Evolutionary conservation across 1,284 basidiomycete species (phyloP), one percentile per base, ranked within the genome.

Genomic region (Pisolithus thermaeus): DNA sequence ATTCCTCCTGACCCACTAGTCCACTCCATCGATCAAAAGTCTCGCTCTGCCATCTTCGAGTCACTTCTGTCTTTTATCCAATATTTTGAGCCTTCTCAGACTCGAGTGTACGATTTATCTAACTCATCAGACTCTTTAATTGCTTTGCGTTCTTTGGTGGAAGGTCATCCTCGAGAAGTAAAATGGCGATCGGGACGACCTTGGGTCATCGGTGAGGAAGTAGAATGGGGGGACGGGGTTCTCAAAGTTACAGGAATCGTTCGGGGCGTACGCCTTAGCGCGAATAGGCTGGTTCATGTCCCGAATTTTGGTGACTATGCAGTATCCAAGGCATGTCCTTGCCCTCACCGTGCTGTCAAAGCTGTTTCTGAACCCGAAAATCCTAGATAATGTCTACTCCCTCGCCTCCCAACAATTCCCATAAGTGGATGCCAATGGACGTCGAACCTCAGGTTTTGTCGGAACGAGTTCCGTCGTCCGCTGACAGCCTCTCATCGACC

Each of bases 1-100:
- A 70, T 84, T 42, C 70, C 77, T 1, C 71, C 80, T 0, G 71
- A 75, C 36, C 67, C 76, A 1, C 70, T 78, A 0, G 66, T 73
- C 12, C 51, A 67, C 4, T 58, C 66, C 0, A 66, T 81, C 42
- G 83, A 84, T 50, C 61, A 76, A n/a, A 86, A 87, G 65, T 71
- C 79, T 27, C 80, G 84, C 27, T 63, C 77, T 0, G 81, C 80
- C 7, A 79, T 92, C 39, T 71, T 90, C 54, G 92, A 92, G 71
- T 95, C 91, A 0, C 76, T 97, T 1, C 76, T 94, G 7, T 96
- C 92, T 2, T 97, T 98, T 73, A 84, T 95, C 50, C 84, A 87
- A 57, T 98, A 99, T 71, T 99, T 99, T 69, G 90, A 92, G 52
- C 96, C 96, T 0, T 78, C 80, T n/a, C 87, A 93, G 57, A 73